Evolutionary conservation across 805 yeast species (phyloP).

Genomic region (Jamesozyma spencerorum): DNA sequence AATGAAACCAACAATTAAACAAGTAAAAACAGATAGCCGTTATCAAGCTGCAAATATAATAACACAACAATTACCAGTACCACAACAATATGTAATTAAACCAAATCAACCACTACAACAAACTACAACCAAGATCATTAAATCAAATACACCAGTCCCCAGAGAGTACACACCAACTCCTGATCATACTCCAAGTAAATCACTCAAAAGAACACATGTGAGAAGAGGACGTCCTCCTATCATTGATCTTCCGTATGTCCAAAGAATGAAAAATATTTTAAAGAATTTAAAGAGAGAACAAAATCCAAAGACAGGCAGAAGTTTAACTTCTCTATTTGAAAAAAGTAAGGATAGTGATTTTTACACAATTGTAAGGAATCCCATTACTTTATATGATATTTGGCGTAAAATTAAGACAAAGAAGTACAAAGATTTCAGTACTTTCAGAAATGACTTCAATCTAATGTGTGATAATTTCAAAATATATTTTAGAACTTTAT

Average conservation of each 20-base stretch:
- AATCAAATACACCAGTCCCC: neutral
- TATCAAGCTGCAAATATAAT: too few species aligned
- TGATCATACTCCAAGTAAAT: too few species aligned
- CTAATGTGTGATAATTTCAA: conserved; percentile 68
- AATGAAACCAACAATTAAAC: too few species aligned
- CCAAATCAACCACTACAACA: too few species aligned
- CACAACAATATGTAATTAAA: too few species aligned
- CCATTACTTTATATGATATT: conserved; percentile 63
- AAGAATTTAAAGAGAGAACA: conserved; percentile 70
- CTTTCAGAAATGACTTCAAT: conserved; percentile 67
- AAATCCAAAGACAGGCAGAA: conserved; percentile 40
- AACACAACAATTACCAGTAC: too few species aligned
- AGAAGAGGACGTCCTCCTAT: conserved; percentile 31
- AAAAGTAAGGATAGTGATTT: conserved; percentile 35
- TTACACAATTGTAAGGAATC: conserved; percentile 45
- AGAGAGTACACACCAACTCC: too few species aligned
- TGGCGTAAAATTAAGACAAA: conserved; percentile 78
- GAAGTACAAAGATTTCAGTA: conserved; percentile 66
- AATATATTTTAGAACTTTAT: conserved; percentile 42
- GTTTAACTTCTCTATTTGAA: conserved; percentile 62
- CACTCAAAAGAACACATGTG: conserved; percentile 19
- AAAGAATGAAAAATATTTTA: conserved; percentile 79
- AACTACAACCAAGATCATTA: too few species aligned
- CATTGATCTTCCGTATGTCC: conserved; percentile 51
- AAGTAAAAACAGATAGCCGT: too few species aligned